phyloP scores from a whole-genome alignment of 306 rosid genomes.

The Quercus variabilis region DNA sequence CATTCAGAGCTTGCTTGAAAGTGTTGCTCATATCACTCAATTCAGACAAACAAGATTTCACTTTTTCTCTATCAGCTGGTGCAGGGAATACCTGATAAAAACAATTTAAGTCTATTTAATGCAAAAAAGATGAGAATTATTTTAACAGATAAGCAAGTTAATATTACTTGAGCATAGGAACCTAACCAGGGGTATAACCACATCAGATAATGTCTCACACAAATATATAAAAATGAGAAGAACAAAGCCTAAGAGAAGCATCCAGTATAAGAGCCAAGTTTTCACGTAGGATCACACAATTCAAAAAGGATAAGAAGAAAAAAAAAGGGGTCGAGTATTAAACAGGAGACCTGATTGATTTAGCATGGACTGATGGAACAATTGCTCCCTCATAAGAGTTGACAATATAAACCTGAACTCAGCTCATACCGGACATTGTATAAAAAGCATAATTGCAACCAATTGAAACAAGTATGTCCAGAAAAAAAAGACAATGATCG shows the following conservation, averaged over 20 bases:
- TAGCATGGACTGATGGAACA: neutral
- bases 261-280: neutral
- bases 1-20: constrained; percentile 80
- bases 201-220: neutral
- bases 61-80: constrained; percentile 74
- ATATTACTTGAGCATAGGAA: neutral
- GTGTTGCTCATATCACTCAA: constrained; percentile 78
- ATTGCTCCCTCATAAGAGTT: neutral
- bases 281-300: neutral
- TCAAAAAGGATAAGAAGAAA: too few relatives aligned
- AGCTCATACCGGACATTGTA: neutral
- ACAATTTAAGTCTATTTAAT: constrained; percentile 13
- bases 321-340: neutral
- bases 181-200: neutral
- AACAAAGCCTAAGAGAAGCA: neutral
- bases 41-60: constrained; percentile 92
- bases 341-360: neutral
- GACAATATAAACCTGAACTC: neutral
- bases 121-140: neutral
- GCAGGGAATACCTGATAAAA: constrained; percentile 70
- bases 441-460: neutral
- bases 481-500: too few relatives aligned
- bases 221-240: neutral
- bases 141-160: neutral
- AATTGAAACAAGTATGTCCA: neutral